Base-by-base conservation (phyloP, 1,139 yeast genomes). In the Yamadazyma diospyri region DNA sequence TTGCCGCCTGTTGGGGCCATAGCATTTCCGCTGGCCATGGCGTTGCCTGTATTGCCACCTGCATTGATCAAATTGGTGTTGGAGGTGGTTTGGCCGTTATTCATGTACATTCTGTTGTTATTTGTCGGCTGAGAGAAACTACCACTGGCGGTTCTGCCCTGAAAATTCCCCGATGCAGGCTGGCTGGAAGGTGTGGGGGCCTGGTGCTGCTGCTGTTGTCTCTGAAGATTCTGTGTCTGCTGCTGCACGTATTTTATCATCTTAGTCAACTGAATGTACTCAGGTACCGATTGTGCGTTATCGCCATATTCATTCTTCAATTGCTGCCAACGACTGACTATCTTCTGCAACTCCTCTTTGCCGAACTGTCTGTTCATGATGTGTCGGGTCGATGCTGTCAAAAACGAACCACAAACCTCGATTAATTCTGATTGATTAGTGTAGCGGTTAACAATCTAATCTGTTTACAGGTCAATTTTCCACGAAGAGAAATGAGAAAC, bases 281-380 rank as follows among this genome's bases (percentile, higher is more conserved):
- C 85, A 11, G 80, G 79, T 21, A 76, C 75, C 40, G 72, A 73
- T 8, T 69, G 68, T 1, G 79, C 85, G 42, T 71, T 76, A 29
- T 77, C 82, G n/a, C 85, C 84, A 47, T 64, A 76, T 47, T 78
- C 81, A 35, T 67, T 66, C 38, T 76, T 69, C 43, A 79, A 59
- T 49, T 75, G 81, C 43, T 76, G 78, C 83, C 84, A 78, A 40
- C 83, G 72, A 53, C 65, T 69, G 35, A 67, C 50, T 21, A 62
- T 57, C 45, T 60, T 64, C 47, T 65, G 72, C 25, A 69, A 51
- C 39, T 69, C 73, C 47, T 69, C 75, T 43, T 67, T 55, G 41
- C 54, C 59, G 30, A 57, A 47, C 37, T 50, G 58, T 27, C 57
- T 50, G 44, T 58, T 60, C 65, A 60, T 59, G 10, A 11, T 10